Evolutionary conservation across 23 red algal genomes (phyloP).

Genomic region (Cyanidioschyzon merolae): DNA sequence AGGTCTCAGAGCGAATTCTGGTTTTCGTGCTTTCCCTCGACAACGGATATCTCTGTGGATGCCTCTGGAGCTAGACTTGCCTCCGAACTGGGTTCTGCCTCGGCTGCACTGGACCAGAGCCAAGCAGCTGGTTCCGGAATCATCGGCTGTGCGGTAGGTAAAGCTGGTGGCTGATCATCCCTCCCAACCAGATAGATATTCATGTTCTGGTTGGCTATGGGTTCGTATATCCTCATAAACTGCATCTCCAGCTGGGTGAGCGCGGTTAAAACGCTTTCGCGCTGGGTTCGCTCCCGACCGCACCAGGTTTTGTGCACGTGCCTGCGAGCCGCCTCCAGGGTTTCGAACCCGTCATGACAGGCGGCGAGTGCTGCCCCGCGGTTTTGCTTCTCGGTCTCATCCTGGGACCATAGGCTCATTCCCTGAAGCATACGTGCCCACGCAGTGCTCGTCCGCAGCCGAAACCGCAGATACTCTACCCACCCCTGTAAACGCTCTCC

Average conservation of each 20-base stretch:
- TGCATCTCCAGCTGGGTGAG: neutral
- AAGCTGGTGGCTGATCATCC: neutral
- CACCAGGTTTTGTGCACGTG: conserved; percentile 19
- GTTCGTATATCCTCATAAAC: neutral
- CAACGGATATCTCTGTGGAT: too few relatives aligned
- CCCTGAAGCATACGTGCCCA: neutral
- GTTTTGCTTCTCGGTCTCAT: neutral
- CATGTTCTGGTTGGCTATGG: neutral
- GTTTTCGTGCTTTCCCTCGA: too few relatives aligned
- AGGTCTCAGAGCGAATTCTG: too few relatives aligned
- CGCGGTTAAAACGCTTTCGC: neutral
- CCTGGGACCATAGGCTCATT: neutral
- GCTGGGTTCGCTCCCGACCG: neutral
- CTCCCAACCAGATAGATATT: neutral
- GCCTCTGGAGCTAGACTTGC: too few relatives aligned
- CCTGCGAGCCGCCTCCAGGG: neutral
- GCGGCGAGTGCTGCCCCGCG: conserved; percentile 5
- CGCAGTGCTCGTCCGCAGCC: neutral
- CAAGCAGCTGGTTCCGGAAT: neutral
- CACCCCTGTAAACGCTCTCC: neutral
- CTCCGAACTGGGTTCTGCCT: too few relatives aligned
- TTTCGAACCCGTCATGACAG: neutral
- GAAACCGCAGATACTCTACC: conserved; percentile 11
- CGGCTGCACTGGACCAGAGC: neutral
- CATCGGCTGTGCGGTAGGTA: neutral